A percentile compares a stretch with the other conserved stretches of the same genome.
Conservation (phyloP, 768 basidiomycete species). For the Suillus tomentosus region DNA sequence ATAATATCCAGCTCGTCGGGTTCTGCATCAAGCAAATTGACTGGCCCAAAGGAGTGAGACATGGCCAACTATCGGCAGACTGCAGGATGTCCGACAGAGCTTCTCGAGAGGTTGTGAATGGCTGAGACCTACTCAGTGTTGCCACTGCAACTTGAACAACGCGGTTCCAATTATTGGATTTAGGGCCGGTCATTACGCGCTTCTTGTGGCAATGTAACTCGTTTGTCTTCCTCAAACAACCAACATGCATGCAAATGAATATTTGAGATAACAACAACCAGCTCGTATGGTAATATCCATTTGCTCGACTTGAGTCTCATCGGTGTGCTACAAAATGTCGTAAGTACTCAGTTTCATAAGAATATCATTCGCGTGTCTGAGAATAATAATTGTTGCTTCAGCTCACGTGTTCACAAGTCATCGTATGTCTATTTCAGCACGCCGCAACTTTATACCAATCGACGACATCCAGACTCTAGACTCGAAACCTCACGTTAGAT, state of each 20-base stretch:
- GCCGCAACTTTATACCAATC: background rate
- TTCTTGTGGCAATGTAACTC: background rate
- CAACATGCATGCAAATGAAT: background rate
- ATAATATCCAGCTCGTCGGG: slow-evolving; percentile 35
- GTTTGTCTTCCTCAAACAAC: background rate
- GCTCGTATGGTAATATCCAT: background rate
- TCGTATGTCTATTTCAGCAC: background rate
- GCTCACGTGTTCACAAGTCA: background rate
- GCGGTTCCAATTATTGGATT: slow-evolving; percentile 5
- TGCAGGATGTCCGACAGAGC: background rate
- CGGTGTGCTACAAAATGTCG: background rate
- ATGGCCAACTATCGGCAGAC: background rate
- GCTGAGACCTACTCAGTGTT: background rate
- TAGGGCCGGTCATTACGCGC: slow-evolving; percentile 9
- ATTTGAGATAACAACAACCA: background rate
- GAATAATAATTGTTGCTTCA: background rate
- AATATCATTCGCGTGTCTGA: background rate
- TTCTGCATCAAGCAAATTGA: background rate
- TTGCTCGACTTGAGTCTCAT: background rate
- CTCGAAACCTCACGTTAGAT: slow-evolving; percentile 23
- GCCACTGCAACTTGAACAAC: slow-evolving; percentile 2
- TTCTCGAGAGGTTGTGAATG: background rate
- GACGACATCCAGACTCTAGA: slow-evolving; percentile 14
- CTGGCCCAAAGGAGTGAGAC: background rate
- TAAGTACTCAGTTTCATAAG: background rate